Percentiles rank a stretch among this genome's conserved stretches.
These are phyloP conservation scores for Claviceps capensis DNA, from an alignment of 2,329 filamentous ascomycete species.

Conservation along the genomic window DNA sequence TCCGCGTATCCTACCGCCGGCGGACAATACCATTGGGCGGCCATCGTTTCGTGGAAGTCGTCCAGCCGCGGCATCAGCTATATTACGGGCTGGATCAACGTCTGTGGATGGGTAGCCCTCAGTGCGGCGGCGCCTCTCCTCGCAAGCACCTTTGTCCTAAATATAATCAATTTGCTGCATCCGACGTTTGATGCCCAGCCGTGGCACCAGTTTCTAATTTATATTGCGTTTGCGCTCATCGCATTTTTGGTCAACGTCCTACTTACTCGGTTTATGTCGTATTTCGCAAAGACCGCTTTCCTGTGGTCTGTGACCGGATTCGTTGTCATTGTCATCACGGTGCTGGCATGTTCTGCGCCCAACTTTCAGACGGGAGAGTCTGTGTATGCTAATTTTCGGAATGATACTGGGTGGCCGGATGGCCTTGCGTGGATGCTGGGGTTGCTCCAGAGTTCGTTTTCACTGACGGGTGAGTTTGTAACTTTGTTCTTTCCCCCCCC, in stretches of 20 bases:
- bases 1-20: conserved; percentile 47
- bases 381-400: conserved; percentile 55
- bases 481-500: no score
- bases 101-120: conserved; percentile 59
- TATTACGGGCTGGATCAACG: conserved; percentile 60
- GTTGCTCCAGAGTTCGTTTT: conserved; percentile 37
- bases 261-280: conserved; percentile 39
- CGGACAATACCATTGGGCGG: conserved; percentile 61
- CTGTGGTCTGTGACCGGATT: conserved; percentile 60
- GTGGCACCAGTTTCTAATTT: conserved; percentile 65
- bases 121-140: conserved; percentile 55
- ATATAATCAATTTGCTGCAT: conserved; percentile 49
- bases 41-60: conserved; percentile 44
- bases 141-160: conserved; percentile 51
- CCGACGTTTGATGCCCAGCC: conserved; percentile 40
- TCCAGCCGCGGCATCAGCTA: conserved; percentile 53
- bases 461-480: conserved; percentile 24
- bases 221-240: conserved; percentile 47
- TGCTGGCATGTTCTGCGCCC: conserved; percentile 51
- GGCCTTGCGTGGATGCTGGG: conserved; percentile 45
- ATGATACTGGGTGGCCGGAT: conserved; percentile 55
- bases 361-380: conserved; percentile 50
- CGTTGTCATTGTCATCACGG: conserved; percentile 53
- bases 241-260: conserved; percentile 50
- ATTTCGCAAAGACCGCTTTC: conserved; percentile 55